Conservation (phyloP, 116 monocot species). For the Phalaenopsis hybrid region DNA sequence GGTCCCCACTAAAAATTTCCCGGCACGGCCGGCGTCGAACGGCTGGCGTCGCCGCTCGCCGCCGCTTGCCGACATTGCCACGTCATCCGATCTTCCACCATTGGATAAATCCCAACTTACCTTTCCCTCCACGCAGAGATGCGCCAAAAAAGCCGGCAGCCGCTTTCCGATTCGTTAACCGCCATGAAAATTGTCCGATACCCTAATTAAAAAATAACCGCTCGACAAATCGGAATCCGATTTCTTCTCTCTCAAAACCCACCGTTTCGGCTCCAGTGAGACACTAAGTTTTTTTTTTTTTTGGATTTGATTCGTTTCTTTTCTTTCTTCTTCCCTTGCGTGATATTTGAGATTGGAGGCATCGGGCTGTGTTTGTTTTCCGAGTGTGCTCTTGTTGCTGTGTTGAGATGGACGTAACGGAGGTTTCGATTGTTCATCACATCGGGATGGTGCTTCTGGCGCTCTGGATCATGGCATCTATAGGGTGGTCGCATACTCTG, state of each 20-base stretch:
- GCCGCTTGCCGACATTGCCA: not conserved
- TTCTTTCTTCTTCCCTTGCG: not conserved
- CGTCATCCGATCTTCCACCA: conserved; percentile 1
- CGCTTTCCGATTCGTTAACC: too few relatives aligned
- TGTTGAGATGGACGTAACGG: conserved; percentile 34
- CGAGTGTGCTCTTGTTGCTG: not conserved
- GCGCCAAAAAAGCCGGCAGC: not conserved
- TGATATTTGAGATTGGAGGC: not conserved
- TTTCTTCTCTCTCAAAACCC: not conserved
- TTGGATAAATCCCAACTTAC: not conserved
- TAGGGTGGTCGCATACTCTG: conserved; percentile 35
- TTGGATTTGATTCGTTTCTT: not conserved
- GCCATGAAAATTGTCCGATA: not conserved
- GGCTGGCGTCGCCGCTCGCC: too few relatives aligned
- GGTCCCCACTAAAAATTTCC: too few relatives aligned
- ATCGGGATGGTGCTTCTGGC: conserved; percentile 35
- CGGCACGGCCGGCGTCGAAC: too few relatives aligned
- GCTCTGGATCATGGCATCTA: conserved; percentile 28
- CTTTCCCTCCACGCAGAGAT: not conserved
- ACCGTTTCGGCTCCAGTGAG: not conserved
- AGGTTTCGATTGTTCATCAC: conserved; percentile 55
- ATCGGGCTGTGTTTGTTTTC: too few relatives aligned
- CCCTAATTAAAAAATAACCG: not conserved
- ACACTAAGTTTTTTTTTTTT: not conserved
- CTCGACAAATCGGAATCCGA: not conserved